Base-by-base conservation (phyloP, 352 stramenopile genomes). In the Saprolegnia diclina region DNA sequence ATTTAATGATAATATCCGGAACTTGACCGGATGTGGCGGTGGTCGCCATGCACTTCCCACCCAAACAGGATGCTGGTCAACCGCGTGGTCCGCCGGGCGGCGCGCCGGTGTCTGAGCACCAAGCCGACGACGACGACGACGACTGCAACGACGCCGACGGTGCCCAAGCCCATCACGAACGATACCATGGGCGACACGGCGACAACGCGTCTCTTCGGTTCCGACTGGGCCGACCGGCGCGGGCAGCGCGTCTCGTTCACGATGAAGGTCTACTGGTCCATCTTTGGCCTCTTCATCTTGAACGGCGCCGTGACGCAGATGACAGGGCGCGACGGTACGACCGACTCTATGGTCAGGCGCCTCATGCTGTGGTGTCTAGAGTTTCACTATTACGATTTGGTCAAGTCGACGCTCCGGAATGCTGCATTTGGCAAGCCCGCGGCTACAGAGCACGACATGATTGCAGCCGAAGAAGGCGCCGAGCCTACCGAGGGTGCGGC, bases 201-300 rank as follows among this genome's bases (percentile, higher is more conserved):
- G 26, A 63, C 53, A 4, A 72, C 79, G 64, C 81, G 83, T 42
- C 76, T 91, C 71, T 83, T 91, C 29, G 83, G 83, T 52, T 91
- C 83, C 7, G 83, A 91, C 70, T 91, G 83, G 83, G 83, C 77
- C 45, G 83, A 91, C 62, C 83, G 83, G 21, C 81, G 81, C 45
- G 77, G 78, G 35, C 83, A 91, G 75, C 73, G 72, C 24, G 76
- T 91, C 57, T 85, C 83, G 46, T 55, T 85, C 37, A 73, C 79
- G 50, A 91, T 91, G 83, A 83, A 82, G 29, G 54, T 91, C 19
- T 91, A 91, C 67, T 91, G 83, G 83, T 29, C 83, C 44, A 24
- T 89, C 52, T 91, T 91, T 61, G 72, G 35, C 5, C 19, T 87
- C 9, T 78, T 91, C 56, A 54, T 91, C 35, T 66, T 42, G 67